phyloP scores from a whole-genome alignment of 345 rosid species.

The Eucalyptus fibrosa region DNA sequence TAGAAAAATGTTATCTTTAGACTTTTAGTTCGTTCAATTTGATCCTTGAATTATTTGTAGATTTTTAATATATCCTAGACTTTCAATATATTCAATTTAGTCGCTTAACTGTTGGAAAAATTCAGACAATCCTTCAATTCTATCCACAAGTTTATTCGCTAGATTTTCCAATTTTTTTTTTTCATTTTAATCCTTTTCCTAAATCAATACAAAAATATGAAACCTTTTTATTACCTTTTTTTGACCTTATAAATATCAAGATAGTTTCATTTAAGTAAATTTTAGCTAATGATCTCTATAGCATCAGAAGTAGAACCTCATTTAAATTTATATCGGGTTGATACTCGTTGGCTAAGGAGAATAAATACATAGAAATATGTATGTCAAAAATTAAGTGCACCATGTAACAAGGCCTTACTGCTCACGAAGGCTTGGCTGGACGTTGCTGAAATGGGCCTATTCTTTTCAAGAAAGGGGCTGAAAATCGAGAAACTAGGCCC shows the following conservation, averaged over 20 bases:
- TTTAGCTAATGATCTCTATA: background rate
- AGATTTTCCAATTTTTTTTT: background rate
- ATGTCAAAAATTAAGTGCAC: background rate
- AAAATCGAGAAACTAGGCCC: background rate
- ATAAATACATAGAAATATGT: background rate
- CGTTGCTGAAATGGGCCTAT: background rate
- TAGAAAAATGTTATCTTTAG: fast-evolving
- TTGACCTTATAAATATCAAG: background rate
- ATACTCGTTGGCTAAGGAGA: background rate
- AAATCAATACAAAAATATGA: too few relatives aligned
- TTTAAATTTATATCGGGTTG: background rate
- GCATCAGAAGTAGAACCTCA: background rate
- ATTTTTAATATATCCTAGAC: background rate
- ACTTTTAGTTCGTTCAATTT: background rate
- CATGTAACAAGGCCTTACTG: background rate
- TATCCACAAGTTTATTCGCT: background rate
- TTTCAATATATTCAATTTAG: background rate
- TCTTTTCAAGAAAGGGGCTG: background rate
- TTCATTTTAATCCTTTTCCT: background rate
- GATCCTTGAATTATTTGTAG: background rate
- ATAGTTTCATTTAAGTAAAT: background rate
- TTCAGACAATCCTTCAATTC: background rate
- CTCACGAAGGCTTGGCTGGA: background rate
- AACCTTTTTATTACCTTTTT: background rate
- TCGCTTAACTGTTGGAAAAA: fast-evolving